Evolutionary conservation across 805 yeast species (phyloP).

Genomic region (Kregervanrija pseudodelftensis): DNA sequence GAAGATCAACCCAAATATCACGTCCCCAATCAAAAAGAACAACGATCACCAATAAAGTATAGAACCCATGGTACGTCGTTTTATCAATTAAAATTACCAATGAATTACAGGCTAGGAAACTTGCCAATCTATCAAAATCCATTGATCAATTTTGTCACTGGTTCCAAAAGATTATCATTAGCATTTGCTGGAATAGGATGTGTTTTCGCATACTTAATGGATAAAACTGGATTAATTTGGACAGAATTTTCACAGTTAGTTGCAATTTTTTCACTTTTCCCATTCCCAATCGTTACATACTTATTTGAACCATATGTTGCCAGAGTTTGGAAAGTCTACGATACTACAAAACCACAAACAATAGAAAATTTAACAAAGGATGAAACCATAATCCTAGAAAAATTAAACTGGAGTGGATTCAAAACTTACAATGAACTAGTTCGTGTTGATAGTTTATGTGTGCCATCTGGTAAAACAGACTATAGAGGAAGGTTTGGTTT

Average conservation of each 20-base stretch:
- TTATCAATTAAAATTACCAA: conserved; percentile 33
- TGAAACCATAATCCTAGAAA: conserved; percentile 63
- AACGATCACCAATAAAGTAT: conserved; percentile 16
- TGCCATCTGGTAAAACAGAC: conserved; percentile 23
- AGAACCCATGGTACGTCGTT: conserved; percentile 27
- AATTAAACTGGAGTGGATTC: conserved; percentile 60
- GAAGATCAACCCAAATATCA: conserved; percentile 23
- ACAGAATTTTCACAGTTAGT: conserved; percentile 37
- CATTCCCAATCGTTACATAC: conserved; percentile 51
- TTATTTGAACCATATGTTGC: conserved; percentile 63
- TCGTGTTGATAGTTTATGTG: conserved; percentile 38
- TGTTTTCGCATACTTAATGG: conserved; percentile 54
- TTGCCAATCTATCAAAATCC: conserved; percentile 63
- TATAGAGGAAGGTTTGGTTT: conserved; percentile 37
- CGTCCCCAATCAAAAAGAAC: conserved; percentile 18
- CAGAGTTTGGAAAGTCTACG: conserved; percentile 63
- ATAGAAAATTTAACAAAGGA: conserved; percentile 51
- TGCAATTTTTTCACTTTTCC: conserved; percentile 38
- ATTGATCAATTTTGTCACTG: conserved; percentile 50
- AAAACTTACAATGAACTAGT: conserved; percentile 58
- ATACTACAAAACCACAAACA: conserved; percentile 55
- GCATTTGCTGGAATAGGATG: conserved; percentile 56
- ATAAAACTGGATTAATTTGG: conserved; percentile 46
- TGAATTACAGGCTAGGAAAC: conserved; percentile 47
- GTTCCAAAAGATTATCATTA: conserved; percentile 53